phyloP scores from a whole-genome alignment of 768 basidiomycete species.

The Tulasnella calospora region DNA sequence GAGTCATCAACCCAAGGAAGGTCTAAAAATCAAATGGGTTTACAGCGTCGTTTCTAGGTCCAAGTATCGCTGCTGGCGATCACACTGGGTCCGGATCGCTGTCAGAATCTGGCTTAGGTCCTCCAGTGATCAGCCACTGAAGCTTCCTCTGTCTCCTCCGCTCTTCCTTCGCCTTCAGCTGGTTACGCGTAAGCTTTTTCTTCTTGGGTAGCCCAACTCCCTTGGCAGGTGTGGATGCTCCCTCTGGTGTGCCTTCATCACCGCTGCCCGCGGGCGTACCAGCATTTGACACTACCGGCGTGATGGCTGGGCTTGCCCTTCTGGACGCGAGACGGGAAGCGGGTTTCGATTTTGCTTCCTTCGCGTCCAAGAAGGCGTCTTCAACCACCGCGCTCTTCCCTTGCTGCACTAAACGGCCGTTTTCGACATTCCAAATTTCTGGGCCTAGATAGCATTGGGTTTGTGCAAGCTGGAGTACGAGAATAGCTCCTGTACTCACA shows the following conservation, averaged over 20 bases:
- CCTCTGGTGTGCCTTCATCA: conserved; percentile 51
- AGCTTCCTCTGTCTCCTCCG: conserved; percentile 73
- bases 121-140: conserved; percentile 77
- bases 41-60: not conserved
- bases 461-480: conserved; percentile 19
- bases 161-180: conserved; percentile 84
- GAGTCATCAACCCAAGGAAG: not conserved
- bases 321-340: conserved; percentile 41
- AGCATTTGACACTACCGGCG: conserved; percentile 61
- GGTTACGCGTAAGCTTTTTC: conserved; percentile 88
- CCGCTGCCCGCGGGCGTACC: conserved; percentile 78
- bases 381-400: conserved; percentile 84
- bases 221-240: conserved; percentile 39
- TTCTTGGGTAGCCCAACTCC: conserved; percentile 49
- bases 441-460: conserved; percentile 48
- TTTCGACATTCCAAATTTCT: conserved; percentile 93
- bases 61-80: not conserved
- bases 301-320: conserved; percentile 60
- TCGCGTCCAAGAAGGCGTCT: conserved; percentile 75
- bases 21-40: too few relatives aligned
- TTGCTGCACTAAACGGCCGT: conserved; percentile 75
- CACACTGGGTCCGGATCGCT: conserved; percentile 13
- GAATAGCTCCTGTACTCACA: conserved; percentile 49
- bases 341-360: conserved; percentile 32
- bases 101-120: conserved; percentile 34